Percentiles rank a stretch among this genome's conserved stretches.
These are phyloP conservation scores for Solanum sitiens DNA, from an alignment of 257 asterid species.

Conservation along the genomic window DNA sequence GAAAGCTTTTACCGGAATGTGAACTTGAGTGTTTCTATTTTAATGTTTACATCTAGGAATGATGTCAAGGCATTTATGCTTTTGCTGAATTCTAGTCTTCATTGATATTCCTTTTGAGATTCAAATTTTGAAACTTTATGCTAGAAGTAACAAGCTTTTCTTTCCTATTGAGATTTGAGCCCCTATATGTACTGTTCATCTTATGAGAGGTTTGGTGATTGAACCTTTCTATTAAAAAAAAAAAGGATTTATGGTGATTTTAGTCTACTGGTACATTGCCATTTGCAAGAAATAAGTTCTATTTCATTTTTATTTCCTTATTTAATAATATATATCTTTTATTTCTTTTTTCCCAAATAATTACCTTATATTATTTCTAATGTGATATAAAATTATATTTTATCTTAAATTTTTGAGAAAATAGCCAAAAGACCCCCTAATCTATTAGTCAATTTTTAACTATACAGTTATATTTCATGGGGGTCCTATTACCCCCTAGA, in stretches of 20 bases:
- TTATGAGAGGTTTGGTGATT: not conserved
- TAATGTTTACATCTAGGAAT: not conserved
- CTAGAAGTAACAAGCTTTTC: not conserved
- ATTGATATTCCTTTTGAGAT: not conserved
- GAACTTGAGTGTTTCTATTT: not conserved
- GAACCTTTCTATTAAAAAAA: too few species aligned
- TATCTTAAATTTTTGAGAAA: too few species aligned
- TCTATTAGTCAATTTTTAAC: too few species aligned
- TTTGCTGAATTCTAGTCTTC: not conserved
- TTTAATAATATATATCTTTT: too few species aligned
- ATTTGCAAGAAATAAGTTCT: not conserved
- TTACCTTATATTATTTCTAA: too few species aligned
- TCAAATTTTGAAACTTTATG: not conserved
- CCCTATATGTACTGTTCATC: not conserved
- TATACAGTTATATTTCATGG: too few species aligned
- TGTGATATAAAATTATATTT: too few species aligned
- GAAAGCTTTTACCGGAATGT: conserved; percentile 2
- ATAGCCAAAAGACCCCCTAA: too few species aligned
- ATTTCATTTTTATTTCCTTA: too few species aligned
- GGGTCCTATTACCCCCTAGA: too few species aligned
- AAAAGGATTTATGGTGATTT: not conserved
- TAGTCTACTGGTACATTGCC: not conserved
- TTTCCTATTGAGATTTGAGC: not conserved
- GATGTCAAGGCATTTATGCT: not conserved
- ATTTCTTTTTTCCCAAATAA: too few species aligned